phyloP scores from a whole-genome alignment of 1,139 yeast species.

The Geotrichum cucujoidarum region DNA sequence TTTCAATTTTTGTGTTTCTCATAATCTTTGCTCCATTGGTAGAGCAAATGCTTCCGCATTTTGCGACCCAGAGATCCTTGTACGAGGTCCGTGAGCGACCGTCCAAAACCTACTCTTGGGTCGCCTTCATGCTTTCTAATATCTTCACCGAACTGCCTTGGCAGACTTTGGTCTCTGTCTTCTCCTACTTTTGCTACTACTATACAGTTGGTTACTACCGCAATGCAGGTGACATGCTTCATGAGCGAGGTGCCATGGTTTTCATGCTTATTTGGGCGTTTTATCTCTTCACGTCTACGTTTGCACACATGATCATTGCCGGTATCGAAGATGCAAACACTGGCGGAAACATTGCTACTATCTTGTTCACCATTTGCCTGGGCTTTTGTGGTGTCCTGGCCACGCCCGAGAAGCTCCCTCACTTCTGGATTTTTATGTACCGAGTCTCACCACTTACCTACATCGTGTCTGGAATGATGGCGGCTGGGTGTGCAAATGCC shows the following conservation, averaged over 20 bases:
- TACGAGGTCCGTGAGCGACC: conserved; percentile 90
- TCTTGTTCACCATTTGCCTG: conserved; percentile 62
- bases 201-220: conserved; percentile 63
- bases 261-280: conserved; percentile 56
- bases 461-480: conserved; percentile 54
- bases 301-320: conserved; percentile 62
- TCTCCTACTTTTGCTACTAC: conserved; percentile 70
- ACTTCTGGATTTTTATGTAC: conserved; percentile 68
- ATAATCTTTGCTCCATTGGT: conserved; percentile 57
- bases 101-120: conserved; percentile 60
- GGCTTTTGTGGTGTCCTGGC: conserved; percentile 82
- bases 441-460: conserved; percentile 67
- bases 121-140: conserved; percentile 57
- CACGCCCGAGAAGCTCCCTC: conserved; percentile 51
- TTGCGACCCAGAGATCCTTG: conserved; percentile 64
- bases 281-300: conserved; percentile 55
- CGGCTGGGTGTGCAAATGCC: conserved; percentile 51
- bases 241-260: conserved; percentile 59
- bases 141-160: conserved; percentile 71
- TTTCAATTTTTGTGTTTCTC: conserved; percentile 63
- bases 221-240: conserved; percentile 57
- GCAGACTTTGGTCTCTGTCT: conserved; percentile 59
- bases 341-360: conserved; percentile 62
- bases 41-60: conserved; percentile 72
- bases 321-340: conserved; percentile 62